A percentile compares a stretch with the other conserved stretches of the same genome.
phyloP scores from a whole-genome alignment of 1,284 basidiomycete genomes.

The Ceratobasidium sp. region DNA sequence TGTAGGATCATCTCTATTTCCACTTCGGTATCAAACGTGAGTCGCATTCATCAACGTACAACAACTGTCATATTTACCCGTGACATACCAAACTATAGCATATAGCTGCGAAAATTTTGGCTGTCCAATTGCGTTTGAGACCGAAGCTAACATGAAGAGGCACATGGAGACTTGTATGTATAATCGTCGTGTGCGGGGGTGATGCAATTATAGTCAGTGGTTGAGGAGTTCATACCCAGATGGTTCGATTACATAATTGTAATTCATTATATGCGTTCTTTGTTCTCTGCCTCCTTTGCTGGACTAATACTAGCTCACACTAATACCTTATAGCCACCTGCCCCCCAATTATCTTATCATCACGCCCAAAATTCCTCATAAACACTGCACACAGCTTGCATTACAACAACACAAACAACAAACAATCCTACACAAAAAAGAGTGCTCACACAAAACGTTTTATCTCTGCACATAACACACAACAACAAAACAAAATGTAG shows the following conservation, averaged over 20 bases:
- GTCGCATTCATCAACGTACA: not conserved
- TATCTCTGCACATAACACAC: not conserved
- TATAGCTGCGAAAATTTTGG: conserved; percentile 29
- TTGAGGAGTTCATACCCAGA: no score
- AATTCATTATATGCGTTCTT: no score
- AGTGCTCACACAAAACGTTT: not conserved
- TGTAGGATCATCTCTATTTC: conserved; percentile 38
- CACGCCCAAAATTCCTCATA: no score
- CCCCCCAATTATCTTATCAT: no score
- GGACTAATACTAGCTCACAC: no score
- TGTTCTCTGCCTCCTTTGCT: no score
- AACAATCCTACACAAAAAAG: not conserved
- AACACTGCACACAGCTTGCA: no score
- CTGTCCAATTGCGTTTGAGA: conserved; percentile 39
- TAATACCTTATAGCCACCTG: no score
- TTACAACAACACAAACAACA: no score
- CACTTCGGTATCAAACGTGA: conserved; percentile 40
- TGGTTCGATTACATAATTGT: no score
- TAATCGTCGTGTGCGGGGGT: not conserved
- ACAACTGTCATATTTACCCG: not conserved
- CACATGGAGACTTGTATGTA: conserved; percentile 26
- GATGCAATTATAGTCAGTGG: not conserved
- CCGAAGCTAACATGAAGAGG: conserved; percentile 42
- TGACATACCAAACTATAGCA: not conserved
- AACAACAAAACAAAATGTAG: not conserved